These are phyloP conservation scores for Colletotrichum lindemuthianum DNA, from an alignment of 2,329 filamentous ascomycete species.

Conservation along the genomic window DNA sequence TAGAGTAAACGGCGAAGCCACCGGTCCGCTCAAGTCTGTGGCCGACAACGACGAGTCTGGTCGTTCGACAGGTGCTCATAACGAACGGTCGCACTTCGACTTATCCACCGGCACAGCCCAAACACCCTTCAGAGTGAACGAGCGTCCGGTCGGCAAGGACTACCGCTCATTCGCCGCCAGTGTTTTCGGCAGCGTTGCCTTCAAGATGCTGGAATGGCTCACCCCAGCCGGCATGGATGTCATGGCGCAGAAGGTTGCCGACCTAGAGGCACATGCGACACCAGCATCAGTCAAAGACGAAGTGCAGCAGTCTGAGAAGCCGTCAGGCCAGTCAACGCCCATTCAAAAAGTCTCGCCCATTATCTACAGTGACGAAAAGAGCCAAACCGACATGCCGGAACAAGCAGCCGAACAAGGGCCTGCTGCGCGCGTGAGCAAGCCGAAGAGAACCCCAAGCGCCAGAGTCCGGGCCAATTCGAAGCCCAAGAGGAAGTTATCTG, in stretches of 20 bases:
- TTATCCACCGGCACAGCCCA: slow-evolving; percentile 31
- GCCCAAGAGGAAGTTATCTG: slow-evolving; percentile 41
- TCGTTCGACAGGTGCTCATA: neutral
- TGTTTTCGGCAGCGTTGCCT: slow-evolving; percentile 71
- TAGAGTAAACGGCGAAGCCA: slow-evolving; percentile 10
- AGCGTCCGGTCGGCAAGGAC: slow-evolving; percentile 62
- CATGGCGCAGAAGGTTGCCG: slow-evolving; percentile 54
- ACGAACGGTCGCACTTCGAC: slow-evolving; percentile 35
- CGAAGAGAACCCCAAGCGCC: slow-evolving; percentile 39
- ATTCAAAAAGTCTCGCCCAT: slow-evolving; percentile 22
- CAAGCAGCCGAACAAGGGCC: slow-evolving; percentile 16
- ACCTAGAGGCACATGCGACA: slow-evolving; percentile 41
- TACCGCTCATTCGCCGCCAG: slow-evolving; percentile 71
- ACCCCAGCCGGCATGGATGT: slow-evolving; percentile 65
- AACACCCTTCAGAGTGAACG: slow-evolving; percentile 49
- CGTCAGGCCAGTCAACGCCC: slow-evolving; percentile 29
- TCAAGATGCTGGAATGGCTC: slow-evolving; percentile 78
- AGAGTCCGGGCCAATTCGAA: slow-evolving; percentile 42
- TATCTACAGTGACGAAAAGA: slow-evolving; percentile 35
- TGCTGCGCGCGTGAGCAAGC: slow-evolving; percentile 16
- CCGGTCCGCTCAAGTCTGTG: neutral
- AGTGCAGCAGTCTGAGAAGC: slow-evolving; percentile 18
- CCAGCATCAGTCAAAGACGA: slow-evolving; percentile 23
- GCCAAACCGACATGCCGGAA: slow-evolving; percentile 34
- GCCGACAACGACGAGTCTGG: slow-evolving; percentile 8